Conservation (phyloP, 2,329 filamentous ascomycete species). For the Hypoxylon sp. region DNA sequence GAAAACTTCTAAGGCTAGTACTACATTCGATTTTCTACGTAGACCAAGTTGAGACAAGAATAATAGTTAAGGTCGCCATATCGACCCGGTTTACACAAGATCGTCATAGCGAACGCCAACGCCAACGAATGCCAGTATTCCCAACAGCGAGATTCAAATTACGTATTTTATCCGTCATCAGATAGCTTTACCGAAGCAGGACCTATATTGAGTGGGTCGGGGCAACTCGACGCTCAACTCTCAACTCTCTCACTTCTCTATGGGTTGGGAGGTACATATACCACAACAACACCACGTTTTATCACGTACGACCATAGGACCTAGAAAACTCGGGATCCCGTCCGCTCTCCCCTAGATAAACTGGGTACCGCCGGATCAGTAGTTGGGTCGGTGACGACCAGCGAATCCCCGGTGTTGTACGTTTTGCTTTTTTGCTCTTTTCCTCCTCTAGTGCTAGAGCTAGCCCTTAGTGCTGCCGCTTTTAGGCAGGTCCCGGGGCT, state of each 20-base stretch:
- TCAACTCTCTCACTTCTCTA: background rate
- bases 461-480: slow-evolving; percentile 1
- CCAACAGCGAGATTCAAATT: background rate
- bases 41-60: background rate
- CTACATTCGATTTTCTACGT: background rate
- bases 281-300: background rate
- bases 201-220: background rate
- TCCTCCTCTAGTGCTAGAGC: background rate
- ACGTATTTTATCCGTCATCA: background rate
- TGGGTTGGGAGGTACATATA: slow-evolving; percentile 2
- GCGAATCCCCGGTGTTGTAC: slow-evolving; percentile 30
- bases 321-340: slow-evolving; percentile 6
- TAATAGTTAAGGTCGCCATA: background rate
- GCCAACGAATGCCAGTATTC: background rate
- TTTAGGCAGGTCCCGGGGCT: background rate
- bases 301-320: slow-evolving; percentile 15
- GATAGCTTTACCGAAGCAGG: background rate
- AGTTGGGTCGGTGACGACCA: slow-evolving; percentile 5
- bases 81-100: background rate
- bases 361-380: slow-evolving; percentile 13
- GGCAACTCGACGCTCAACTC: background rate
- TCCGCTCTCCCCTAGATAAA: slow-evolving; percentile 23
- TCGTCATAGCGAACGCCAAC: background rate
- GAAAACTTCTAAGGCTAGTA: background rate
- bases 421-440: slow-evolving; percentile 13